These are phyloP conservation scores for Xylaria nigripes DNA, from an alignment of 495 filamentous ascomycete species.

Conservation along the genomic window DNA sequence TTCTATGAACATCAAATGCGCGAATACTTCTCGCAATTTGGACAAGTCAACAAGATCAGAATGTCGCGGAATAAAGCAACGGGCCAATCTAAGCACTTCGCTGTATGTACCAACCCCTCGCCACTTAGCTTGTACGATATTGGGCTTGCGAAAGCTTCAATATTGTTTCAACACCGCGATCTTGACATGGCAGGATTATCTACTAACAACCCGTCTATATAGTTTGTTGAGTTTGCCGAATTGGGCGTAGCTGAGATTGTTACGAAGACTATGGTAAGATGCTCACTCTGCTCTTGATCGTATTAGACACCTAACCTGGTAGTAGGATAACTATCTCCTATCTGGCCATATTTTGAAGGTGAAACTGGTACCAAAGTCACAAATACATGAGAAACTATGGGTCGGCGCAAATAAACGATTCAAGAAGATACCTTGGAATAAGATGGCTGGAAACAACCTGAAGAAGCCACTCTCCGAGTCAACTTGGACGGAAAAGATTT, in stretches of 20 bases:
- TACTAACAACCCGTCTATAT: neutral
- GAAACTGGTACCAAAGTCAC: constrained; percentile 63
- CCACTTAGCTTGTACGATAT: neutral
- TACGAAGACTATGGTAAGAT: constrained; percentile 66
- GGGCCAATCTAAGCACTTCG: constrained; percentile 81
- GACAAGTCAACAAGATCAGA: constrained; percentile 66
- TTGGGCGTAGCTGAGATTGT: constrained; percentile 77
- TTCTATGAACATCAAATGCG: constrained; percentile 97
- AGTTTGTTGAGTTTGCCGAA: constrained; percentile 78
- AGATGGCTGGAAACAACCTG: constrained; percentile 65
- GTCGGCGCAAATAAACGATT: constrained; percentile 82
- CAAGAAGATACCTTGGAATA: constrained; percentile 79
- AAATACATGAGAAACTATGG: constrained; percentile 73
- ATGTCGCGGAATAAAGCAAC: constrained; percentile 87
- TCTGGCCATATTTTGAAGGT: constrained; percentile 89
- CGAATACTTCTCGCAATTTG: constrained; percentile 92
- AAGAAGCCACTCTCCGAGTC: constrained; percentile 61
- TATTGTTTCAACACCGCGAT: neutral
- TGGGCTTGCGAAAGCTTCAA: neutral
- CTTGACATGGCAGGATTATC: neutral
- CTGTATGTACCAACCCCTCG: constrained; percentile 25
- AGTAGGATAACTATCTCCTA: constrained; percentile 80
- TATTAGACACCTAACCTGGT: neutral
- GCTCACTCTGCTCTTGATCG: neutral
- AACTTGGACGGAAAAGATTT: constrained; percentile 64